phyloP scores from a whole-genome alignment of 768 basidiomycete species.

The Sarcodon aspratus region DNA sequence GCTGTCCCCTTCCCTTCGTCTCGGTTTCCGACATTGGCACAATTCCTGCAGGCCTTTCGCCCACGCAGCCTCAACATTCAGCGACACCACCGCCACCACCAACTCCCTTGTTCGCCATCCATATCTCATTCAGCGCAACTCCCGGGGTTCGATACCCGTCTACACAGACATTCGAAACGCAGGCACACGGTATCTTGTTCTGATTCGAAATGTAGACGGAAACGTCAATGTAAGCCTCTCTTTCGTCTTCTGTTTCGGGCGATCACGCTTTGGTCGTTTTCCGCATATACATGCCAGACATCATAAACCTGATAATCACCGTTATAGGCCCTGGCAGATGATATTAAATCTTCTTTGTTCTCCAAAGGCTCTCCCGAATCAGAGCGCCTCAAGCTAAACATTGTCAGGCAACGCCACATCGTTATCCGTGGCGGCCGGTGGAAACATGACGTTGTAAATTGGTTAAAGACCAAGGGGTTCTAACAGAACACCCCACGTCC shows the following conservation, averaged over 20 bases:
- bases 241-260: slow-evolving; percentile 1
- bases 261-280: slow-evolving; percentile 2
- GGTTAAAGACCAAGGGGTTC: slow-evolving; percentile 58
- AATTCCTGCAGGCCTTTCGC: not conserved
- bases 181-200: slow-evolving; percentile 43
- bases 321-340: slow-evolving; percentile 46
- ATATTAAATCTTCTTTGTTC: slow-evolving; percentile 44
- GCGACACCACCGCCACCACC: slow-evolving; percentile 1
- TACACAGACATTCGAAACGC: slow-evolving; percentile 66
- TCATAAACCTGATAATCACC: not conserved
- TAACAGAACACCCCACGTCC: slow-evolving; percentile 17
- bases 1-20: not conserved
- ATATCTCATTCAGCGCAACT: slow-evolving; percentile 60
- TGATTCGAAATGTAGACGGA: slow-evolving; percentile 63
- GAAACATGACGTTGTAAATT: slow-evolving; percentile 49
- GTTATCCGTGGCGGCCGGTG: slow-evolving; percentile 51
- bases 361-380: slow-evolving; percentile 31
- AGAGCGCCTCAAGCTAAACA: slow-evolving; percentile 34
- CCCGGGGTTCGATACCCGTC: slow-evolving; percentile 58
- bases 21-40: slow-evolving; percentile 2
- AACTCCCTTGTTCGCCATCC: slow-evolving; percentile 7
- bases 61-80: not conserved
- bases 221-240: slow-evolving; percentile 33
- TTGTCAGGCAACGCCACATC: slow-evolving; percentile 39
- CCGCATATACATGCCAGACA: not conserved